Evolutionary conservation across 768 basidiomycete species (phyloP).

Genomic region (Rhizopogon vesiculosus): DNA sequence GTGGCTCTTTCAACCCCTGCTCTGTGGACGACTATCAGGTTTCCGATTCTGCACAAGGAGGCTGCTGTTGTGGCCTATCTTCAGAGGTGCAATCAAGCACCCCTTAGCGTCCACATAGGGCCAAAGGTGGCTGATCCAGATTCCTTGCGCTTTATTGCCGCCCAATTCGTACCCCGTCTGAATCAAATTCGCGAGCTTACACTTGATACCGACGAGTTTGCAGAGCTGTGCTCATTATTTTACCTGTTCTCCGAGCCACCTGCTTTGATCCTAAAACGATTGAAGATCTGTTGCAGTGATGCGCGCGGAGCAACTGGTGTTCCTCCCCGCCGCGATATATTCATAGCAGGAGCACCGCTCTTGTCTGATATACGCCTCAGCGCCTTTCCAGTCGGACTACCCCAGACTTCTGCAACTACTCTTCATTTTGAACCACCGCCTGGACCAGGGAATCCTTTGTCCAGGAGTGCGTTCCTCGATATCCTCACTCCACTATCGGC

Average conservation of each 20-base stretch:
- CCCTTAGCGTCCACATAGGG: conserved; percentile 27
- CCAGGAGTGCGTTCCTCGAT: conserved; percentile 21
- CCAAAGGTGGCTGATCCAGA: conserved; percentile 21
- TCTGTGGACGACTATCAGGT: conserved; percentile 31
- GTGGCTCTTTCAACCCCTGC: conserved; percentile 30
- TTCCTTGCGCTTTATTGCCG: conserved; percentile 19
- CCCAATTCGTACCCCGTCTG: conserved; percentile 26
- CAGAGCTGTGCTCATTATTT: conserved; percentile 22
- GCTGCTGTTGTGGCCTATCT: conserved; percentile 25
- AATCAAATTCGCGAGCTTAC: conserved; percentile 26
- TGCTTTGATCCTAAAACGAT: conserved; percentile 22
- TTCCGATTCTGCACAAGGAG: conserved; percentile 25
- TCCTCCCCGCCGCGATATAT: conserved; percentile 26
- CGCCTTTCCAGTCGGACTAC: conserved; percentile 27
- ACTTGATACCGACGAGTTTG: conserved; percentile 25
- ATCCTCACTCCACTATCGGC: conserved; percentile 23
- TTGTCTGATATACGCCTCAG: conserved; percentile 28
- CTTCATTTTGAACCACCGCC: conserved; percentile 32
- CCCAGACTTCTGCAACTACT: conserved; percentile 19
- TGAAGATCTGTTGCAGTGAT: conserved; percentile 26
- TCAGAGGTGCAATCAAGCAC: conserved; percentile 25
- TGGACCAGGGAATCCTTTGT: conserved; percentile 23
- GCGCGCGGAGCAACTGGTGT: conserved; percentile 18
- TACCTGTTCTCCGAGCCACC: conserved; percentile 16
- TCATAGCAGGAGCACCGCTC: conserved; percentile 25